A percentile compares a stretch with the other conserved stretches of the same genome.
phyloP scores from a whole-genome alignment of 345 rosid genomes.

The Citrus glauca region DNA sequence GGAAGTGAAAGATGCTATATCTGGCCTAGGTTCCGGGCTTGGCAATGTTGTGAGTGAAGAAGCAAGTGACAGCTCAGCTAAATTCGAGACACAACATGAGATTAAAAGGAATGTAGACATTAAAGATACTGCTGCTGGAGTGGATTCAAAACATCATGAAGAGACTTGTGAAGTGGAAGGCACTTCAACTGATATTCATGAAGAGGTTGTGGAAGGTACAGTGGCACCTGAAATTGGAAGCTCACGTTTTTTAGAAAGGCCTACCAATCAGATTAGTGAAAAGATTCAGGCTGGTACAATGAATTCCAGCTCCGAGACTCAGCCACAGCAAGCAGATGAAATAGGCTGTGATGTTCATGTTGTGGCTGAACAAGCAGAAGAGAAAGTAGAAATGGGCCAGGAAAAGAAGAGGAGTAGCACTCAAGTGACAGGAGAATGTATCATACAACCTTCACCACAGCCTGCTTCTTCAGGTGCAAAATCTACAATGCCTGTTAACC shows the following conservation, averaged over 20 bases:
- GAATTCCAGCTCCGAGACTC: constrained; percentile 26
- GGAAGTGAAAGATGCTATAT: constrained; percentile 15
- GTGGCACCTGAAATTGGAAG: constrained; percentile 14
- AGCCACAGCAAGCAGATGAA: constrained; percentile 20
- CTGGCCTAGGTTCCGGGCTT: not conserved
- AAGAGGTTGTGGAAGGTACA: constrained; percentile 12
- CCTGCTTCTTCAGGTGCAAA: constrained; percentile 39
- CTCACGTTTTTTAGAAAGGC: constrained; percentile 20
- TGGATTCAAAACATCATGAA: constrained; percentile 8
- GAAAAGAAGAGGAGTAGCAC: constrained; percentile 23
- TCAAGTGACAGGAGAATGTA: constrained; percentile 25
- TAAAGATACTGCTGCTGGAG: constrained; percentile 13
- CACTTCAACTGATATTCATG: constrained; percentile 7
- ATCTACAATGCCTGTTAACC: constrained; percentile 28
- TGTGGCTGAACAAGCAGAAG: constrained; percentile 26
- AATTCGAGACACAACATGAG: not conserved
- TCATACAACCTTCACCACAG: constrained; percentile 16
- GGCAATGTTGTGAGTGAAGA: constrained; percentile 18
- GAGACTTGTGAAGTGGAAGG: constrained; percentile 7
- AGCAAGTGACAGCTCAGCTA: not conserved
- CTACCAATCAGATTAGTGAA: constrained; percentile 25
- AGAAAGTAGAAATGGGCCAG: constrained; percentile 18
- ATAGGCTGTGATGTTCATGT: constrained; percentile 25
- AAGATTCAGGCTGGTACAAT: constrained; percentile 18
- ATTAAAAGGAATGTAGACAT: constrained; percentile 16